phyloP scores from a whole-genome alignment of 352 stramenopile genomes.

The Phytophthora lateralis region DNA sequence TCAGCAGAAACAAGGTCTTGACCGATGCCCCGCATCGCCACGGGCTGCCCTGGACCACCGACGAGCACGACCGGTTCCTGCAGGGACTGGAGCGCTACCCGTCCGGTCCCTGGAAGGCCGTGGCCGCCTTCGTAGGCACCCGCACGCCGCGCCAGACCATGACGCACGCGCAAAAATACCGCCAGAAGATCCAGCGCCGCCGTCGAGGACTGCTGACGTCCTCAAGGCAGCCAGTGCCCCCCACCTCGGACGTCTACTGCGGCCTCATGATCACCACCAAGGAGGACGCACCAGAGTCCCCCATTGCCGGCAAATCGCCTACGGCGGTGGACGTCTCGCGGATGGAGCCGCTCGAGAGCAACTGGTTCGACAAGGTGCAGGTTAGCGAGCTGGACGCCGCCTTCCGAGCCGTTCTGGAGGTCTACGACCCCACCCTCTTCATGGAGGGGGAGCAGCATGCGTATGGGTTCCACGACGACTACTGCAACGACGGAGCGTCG shows the following conservation, averaged over 20 bases:
- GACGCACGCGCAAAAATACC: conserved; percentile 95
- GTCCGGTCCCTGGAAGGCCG: conserved; percentile 54
- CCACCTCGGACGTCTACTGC: conserved; percentile 11
- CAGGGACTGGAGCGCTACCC: conserved; percentile 54
- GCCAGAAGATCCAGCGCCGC: conserved; percentile 64
- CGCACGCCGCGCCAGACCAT: conserved; percentile 90
- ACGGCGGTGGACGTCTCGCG: conserved; percentile 15
- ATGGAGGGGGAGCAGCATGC: conserved; percentile 17
- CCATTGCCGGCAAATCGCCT: conserved; percentile 13
- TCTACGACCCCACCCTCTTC: conserved; percentile 27
- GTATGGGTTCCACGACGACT: neutral
- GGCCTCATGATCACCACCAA: conserved; percentile 17
- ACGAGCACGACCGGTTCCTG: conserved; percentile 64
- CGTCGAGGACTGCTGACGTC: conserved; percentile 40
- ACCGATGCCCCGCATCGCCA: conserved; percentile 18
- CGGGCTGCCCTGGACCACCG: conserved; percentile 37
- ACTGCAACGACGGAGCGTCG: conserved; percentile 4
- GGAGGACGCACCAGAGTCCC: neutral
- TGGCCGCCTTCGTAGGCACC: conserved; percentile 49
- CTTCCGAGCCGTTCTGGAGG: conserved; percentile 30
- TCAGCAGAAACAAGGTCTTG: conserved; percentile 6
- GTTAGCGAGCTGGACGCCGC: conserved; percentile 27
- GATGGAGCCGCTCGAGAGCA: conserved; percentile 14
- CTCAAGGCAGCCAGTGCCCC: conserved; percentile 19
- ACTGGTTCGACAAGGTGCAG: conserved; percentile 34